A percentile compares a stretch with the other conserved stretches of the same genome.
phyloP scores from a whole-genome alignment of 169 alveolate genomes.

The Eimeria necatrix region DNA sequence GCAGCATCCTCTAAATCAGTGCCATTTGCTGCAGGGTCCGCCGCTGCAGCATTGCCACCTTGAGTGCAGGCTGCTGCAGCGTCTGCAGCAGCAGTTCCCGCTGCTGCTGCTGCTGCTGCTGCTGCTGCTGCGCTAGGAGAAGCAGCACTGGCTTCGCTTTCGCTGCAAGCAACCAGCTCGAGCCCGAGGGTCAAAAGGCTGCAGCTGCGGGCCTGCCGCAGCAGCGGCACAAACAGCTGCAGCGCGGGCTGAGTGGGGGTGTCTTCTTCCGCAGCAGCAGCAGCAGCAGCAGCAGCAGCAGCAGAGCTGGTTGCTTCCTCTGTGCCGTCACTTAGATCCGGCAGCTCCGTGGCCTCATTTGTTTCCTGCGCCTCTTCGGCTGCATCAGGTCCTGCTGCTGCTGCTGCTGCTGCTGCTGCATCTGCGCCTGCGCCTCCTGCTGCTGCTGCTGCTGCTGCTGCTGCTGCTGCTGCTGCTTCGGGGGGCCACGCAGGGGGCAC shows the following conservation, averaged over 20 bases:
- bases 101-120: conserved; percentile 36
- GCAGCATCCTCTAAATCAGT: neutral
- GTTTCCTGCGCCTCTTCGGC: neutral
- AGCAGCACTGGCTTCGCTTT: conserved; percentile 19
- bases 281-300: conserved; percentile 14
- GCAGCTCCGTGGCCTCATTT: neutral
- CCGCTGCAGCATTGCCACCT: neutral
- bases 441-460: conserved; percentile 13
- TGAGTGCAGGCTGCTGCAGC: neutral
- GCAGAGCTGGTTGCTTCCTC: neutral
- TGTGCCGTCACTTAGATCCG: neutral
- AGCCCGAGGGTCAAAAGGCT: conserved; percentile 74
- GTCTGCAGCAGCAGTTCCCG: neutral
- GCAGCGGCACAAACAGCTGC: conserved; percentile 77
- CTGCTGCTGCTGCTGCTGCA: neutral
- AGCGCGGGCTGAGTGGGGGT: conserved; percentile 51
- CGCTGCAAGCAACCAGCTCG: conserved; percentile 41
- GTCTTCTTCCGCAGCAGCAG: conserved; percentile 43
- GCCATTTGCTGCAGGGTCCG: neutral
- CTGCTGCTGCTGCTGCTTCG: conserved; percentile 10
- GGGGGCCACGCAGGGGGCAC: conserved; percentile 10
- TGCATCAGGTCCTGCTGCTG: neutral
- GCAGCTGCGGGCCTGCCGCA: conserved; percentile 75
- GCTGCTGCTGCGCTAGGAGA: conserved; percentile 45
- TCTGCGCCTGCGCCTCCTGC: neutral